Conservation (phyloP, 2,329 filamentous ascomycete genomes). For the Berkeleyomyces basicola region DNA sequence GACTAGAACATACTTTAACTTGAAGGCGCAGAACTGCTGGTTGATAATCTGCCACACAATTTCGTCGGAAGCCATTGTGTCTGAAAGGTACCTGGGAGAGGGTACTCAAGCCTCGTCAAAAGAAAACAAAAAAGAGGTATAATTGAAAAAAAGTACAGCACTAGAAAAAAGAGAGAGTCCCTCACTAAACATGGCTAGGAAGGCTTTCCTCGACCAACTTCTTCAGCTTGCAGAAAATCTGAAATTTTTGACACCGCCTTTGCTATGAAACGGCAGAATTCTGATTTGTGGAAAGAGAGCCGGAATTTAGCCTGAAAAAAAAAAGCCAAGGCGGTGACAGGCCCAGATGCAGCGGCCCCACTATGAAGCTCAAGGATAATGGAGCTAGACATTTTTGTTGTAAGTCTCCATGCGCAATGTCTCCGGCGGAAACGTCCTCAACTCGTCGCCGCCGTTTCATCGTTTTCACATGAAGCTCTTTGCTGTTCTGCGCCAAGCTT, state of each 20-base stretch:
- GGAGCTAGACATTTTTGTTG: too few species aligned
- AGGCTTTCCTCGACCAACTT: not conserved
- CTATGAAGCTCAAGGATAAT: not conserved
- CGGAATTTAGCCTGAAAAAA: constrained; percentile 9
- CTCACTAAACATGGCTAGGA: constrained; percentile 4
- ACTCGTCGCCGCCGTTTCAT: not conserved
- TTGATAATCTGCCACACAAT: constrained; percentile 97
- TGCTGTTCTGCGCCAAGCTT: not conserved
- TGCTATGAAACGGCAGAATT: constrained; percentile 11
- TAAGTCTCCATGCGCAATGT: too few species aligned
- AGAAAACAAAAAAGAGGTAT: not conserved
- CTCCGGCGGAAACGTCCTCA: not conserved
- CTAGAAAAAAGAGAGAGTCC: constrained; percentile 2
- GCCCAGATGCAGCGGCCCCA: not conserved
- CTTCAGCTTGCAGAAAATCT: constrained; percentile 10
- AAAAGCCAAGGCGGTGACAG: not conserved
- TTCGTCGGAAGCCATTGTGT: constrained; percentile 73
- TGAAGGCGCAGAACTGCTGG: constrained; percentile 88
- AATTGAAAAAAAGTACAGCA: constrained; percentile 1
- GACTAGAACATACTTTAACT: constrained; percentile 52
- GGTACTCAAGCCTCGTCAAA: not conserved
- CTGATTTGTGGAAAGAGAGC: not conserved
- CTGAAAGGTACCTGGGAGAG: constrained; percentile 9
- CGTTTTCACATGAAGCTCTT: not conserved
- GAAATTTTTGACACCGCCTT: constrained; percentile 14